Conservation (phyloP, 2,329 filamentous ascomycete genomes). For the Aspergillus sp. region DNA sequence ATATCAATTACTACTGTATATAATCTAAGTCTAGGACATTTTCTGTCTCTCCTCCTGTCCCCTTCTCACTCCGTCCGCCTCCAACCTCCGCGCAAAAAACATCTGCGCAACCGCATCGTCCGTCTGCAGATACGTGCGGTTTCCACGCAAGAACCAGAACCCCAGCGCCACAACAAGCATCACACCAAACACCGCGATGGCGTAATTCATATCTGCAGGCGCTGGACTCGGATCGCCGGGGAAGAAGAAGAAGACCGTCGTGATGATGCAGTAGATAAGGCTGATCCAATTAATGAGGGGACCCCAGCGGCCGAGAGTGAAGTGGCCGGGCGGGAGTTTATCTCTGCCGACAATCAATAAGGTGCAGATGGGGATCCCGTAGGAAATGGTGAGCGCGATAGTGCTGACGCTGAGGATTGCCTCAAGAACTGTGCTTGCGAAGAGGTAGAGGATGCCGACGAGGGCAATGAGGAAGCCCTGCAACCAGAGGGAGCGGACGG, state of each 20-base stretch:
- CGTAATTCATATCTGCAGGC: constrained; percentile 56
- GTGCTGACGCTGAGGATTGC: constrained; percentile 58
- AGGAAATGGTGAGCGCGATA: constrained; percentile 56
- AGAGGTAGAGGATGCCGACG: constrained; percentile 58
- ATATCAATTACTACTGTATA: no score
- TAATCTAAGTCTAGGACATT: no score
- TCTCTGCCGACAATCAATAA: constrained; percentile 54
- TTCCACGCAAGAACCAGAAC: constrained; percentile 54
- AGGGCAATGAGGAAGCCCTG: constrained; percentile 50
- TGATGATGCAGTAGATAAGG: constrained; percentile 53
- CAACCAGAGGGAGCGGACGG: constrained; percentile 53
- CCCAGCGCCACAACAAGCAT: constrained; percentile 53
- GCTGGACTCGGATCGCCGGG: constrained; percentile 47
- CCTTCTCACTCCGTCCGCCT: background rate
- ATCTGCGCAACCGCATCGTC: constrained; percentile 29
- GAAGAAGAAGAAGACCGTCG: constrained; percentile 59
- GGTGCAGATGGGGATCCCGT: constrained; percentile 51
- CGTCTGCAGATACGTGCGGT: constrained; percentile 37
- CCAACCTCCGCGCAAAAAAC: constrained; percentile 18
- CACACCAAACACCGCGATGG: constrained; percentile 57
- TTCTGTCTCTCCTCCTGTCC: background rate
- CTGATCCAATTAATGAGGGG: constrained; percentile 48
- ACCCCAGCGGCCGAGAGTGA: constrained; percentile 48
- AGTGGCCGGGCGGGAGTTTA: constrained; percentile 48
- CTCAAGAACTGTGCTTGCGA: constrained; percentile 54